Percentiles rank a stretch among this genome's conserved stretches.
Evolutionary conservation across 345 rosid genomes (phyloP).

Genomic region (Nephelium lappaceum): DNA sequence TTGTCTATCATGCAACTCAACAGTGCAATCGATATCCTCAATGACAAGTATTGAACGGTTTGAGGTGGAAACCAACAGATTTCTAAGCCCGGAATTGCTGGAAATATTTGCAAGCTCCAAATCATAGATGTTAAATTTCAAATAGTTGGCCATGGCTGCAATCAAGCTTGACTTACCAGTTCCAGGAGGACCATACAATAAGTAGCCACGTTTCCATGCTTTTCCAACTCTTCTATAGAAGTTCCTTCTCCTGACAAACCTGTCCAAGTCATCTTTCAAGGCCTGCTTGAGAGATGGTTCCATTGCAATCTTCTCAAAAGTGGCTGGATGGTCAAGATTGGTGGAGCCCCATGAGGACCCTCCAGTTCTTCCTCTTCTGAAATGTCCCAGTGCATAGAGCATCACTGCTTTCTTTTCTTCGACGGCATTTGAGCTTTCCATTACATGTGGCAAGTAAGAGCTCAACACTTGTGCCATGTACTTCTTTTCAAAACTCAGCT

Average conservation of each 20-base stretch:
- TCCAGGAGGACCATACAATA: constrained; percentile 34
- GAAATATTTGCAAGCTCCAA: constrained; percentile 22
- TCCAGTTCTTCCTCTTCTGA: background rate
- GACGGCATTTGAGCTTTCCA: constrained; percentile 17
- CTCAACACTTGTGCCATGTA: constrained; percentile 18
- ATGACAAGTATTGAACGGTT: constrained; percentile 30
- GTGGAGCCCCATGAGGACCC: constrained; percentile 17
- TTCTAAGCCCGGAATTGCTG: constrained; percentile 18
- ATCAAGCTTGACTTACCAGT: constrained; percentile 36
- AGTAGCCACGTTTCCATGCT: constrained; percentile 34
- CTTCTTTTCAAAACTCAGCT: constrained; percentile 25
- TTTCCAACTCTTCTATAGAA: constrained; percentile 32
- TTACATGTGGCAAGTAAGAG: constrained; percentile 18
- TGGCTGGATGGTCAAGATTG: constrained; percentile 35
- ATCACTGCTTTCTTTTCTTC: constrained; percentile 22
- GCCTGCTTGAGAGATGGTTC: constrained; percentile 24
- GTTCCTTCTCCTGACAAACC: constrained; percentile 19
- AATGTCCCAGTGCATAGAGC: constrained; percentile 22
- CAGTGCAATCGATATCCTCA: constrained; percentile 33
- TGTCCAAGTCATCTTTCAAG: constrained; percentile 35
- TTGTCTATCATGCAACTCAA: constrained; percentile 23
- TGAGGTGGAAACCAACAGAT: constrained; percentile 1
- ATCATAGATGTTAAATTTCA: constrained; percentile 25
- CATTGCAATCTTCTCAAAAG: constrained; percentile 37
- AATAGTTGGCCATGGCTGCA: constrained; percentile 33